These are phyloP conservation scores for Vararia minispora DNA, from an alignment of 768 basidiomycete species.

Conservation along the genomic window DNA sequence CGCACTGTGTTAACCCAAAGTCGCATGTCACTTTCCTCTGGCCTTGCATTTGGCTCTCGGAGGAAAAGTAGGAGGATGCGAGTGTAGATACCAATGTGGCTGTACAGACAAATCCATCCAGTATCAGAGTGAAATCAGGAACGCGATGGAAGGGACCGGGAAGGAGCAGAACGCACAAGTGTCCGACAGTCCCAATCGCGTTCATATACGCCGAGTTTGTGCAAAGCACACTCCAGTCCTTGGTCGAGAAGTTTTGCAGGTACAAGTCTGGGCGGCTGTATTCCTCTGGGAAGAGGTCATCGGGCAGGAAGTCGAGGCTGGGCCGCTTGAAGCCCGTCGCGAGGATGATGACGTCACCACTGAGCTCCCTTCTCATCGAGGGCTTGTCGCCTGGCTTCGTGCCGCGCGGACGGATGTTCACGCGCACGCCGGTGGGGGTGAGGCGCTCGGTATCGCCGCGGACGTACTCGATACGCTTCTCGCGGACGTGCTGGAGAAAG, in stretches of 20 bases:
- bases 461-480: slow-evolving; percentile 31
- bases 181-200: slow-evolving; percentile 35
- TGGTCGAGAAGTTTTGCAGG: slow-evolving; percentile 42
- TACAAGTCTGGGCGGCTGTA: slow-evolving; percentile 41
- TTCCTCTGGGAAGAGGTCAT: slow-evolving; percentile 38
- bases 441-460: slow-evolving; percentile 34
- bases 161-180: slow-evolving; percentile 25
- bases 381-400: slow-evolving; percentile 22
- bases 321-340: slow-evolving; percentile 45
- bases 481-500: slow-evolving; percentile 34
- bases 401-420: slow-evolving; percentile 26
- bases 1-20: slow-evolving; percentile 44
- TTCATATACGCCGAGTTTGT: slow-evolving; percentile 42
- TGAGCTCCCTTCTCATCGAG: slow-evolving; percentile 16
- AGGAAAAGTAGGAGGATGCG: slow-evolving; percentile 39
- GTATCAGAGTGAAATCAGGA: neutral
- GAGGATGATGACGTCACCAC: slow-evolving; percentile 37
- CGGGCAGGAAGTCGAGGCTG: slow-evolving; percentile 30
- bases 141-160: neutral
- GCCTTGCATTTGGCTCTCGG: slow-evolving; percentile 33
- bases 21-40: slow-evolving; percentile 37
- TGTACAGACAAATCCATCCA: slow-evolving; percentile 9
- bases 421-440: slow-evolving; percentile 25
- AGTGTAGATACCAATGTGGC: slow-evolving; percentile 46
- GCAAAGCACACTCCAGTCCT: slow-evolving; percentile 40